These are phyloP conservation scores for Tuctoria greenei DNA, from an alignment of 176 grass and related monocot species.

Conservation along the genomic window DNA sequence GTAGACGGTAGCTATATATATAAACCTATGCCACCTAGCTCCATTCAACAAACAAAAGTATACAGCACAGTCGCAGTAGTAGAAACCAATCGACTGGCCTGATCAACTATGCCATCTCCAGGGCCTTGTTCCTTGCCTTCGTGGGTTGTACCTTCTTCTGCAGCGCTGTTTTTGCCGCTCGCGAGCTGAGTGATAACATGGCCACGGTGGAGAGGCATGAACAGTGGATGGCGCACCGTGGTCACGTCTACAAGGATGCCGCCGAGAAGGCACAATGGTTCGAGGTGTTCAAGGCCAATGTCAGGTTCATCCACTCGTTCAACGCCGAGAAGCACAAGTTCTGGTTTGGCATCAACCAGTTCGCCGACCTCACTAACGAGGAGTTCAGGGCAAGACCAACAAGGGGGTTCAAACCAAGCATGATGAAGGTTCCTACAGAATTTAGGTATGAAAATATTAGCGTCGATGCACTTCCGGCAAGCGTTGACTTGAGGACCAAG, in stretches of 20 bases:
- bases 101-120: not conserved
- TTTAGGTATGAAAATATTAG: slow-evolving; percentile 16
- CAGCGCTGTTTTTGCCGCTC: not conserved
- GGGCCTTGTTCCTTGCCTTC: not conserved
- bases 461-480: not conserved
- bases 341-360: slow-evolving; percentile 20
- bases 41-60: not conserved
- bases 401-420: slow-evolving; percentile 8
- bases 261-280: not conserved
- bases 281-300: slow-evolving; percentile 15
- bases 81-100: not conserved
- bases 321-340: slow-evolving; percentile 6
- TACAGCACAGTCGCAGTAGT: not conserved
- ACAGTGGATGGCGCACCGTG: slow-evolving; percentile 1
- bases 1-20: not conserved
- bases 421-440: not conserved
- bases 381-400: not conserved
- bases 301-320: not conserved
- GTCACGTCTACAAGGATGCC: not conserved
- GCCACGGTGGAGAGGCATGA: not conserved
- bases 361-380: not conserved
- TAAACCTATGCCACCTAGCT: not conserved
- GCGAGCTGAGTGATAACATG: slow-evolving; percentile 1
- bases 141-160: not conserved
- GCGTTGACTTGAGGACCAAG: not conserved